Evolutionary conservation across 257 asterid species (phyloP), one percentile per base, ranked within the genome.

Genomic region (Solanum sitiens): DNA sequence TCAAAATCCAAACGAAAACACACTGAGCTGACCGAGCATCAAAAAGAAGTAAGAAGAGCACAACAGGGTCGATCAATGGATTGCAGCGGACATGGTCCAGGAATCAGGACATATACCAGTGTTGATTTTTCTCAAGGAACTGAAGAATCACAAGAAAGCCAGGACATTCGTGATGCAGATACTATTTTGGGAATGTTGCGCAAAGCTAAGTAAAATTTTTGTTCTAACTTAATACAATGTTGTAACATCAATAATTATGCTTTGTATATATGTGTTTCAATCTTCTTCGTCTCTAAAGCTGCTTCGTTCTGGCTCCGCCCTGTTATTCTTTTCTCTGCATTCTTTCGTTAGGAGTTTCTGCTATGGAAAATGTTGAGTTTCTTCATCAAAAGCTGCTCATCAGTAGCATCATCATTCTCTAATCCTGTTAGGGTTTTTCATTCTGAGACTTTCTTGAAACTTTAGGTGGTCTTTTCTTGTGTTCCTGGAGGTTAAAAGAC

Each of bases 61-160:
- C 98, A 94, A 75, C 94, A 92, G 91, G 98, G 98, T 72, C 92
- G 95, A 40, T 61, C 87, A 5, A 89, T 80, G 83, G 98, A 95
- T 90, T 92, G 95, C 89, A 85, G 56, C 89, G 95, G 98, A 15
- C 98, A 90, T 72, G 98, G 98, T 83, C 98, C 96, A 40, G 98
- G 98, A 30, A 85, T 95, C 71, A 89, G 91, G 65, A 95, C 98
- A 32, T 94, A 95, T 88, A 95, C 98, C 37, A 86, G 83, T 79
- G 92, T 91, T 61, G 98, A 95, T 90, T 96, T 94, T 91, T 94
- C 98, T 89, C 98, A 94, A 90, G 94, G 89, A 74, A 92, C 91
- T 88, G 96, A 94, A 90, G 96, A 96, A 86, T 96, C 98, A 42
- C 98, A 93, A 87, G 98, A 94, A 59, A 92, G 93, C 92, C 93